phyloP scores from a whole-genome alignment of 129 eudicot species.

The Tagetes erecta region DNA sequence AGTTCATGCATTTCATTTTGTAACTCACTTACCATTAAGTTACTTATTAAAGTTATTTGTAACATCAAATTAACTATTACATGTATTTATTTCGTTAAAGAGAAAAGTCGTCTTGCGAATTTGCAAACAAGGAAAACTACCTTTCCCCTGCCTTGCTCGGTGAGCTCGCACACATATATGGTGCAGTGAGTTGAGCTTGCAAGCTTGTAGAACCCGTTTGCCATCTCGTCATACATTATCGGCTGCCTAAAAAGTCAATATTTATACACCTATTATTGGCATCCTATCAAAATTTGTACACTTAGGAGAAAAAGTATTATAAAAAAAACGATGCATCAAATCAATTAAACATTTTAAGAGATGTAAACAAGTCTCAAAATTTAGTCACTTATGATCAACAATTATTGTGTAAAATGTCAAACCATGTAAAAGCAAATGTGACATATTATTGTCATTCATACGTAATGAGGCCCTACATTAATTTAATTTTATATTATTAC shows the following conservation, averaged over 20 bases:
- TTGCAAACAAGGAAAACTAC: no score
- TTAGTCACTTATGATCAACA: slow-evolving; percentile 13
- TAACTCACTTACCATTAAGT: not conserved
- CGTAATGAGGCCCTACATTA: slow-evolving; percentile 9
- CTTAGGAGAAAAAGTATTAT: not conserved
- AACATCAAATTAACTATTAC: no score
- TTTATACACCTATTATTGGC: not conserved
- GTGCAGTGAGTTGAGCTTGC: no score
- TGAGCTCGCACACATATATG: no score
- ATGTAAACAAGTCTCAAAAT: slow-evolving; percentile 3
- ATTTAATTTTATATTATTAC: not conserved
- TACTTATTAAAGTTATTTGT: not conserved
- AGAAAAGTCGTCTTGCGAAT: no score
- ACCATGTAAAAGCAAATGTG: not conserved
- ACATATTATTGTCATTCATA: slow-evolving; percentile 5
- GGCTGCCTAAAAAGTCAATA: not conserved
- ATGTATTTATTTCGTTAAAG: no score
- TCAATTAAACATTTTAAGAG: slow-evolving; percentile 13
- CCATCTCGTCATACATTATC: not conserved
- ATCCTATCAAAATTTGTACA: not conserved
- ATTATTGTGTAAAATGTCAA: slow-evolving; percentile 22
- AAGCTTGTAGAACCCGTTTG: no score
- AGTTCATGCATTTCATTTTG: not conserved
- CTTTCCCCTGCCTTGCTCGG: no score
- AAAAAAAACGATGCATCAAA: not conserved